Percentiles rank a stretch among this genome's conserved stretches.
phyloP scores from a whole-genome alignment of 2,329 filamentous ascomycete species.

The Ophiostoma sp. region DNA sequence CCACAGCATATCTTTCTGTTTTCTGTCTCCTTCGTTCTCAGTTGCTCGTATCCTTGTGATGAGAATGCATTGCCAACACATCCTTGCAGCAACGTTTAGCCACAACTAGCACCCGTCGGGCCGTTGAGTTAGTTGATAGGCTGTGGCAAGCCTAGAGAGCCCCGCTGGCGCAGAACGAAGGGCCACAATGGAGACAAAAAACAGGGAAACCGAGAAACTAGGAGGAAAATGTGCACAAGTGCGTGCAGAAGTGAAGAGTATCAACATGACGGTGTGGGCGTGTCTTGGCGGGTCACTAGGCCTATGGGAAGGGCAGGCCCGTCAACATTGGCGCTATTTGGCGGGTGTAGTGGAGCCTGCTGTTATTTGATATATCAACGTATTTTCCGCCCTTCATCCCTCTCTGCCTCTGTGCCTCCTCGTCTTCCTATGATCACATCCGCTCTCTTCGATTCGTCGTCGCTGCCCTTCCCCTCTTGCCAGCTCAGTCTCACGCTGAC shows the following conservation, averaged over 20 bases:
- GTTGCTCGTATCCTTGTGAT: no score
- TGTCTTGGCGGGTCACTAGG: constrained; percentile 1
- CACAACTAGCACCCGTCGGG: background rate
- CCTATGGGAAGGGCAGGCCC: constrained; percentile 21
- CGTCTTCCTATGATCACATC: background rate
- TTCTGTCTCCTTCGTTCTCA: background rate
- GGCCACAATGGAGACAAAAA: background rate
- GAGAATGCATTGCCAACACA: constrained; percentile 13
- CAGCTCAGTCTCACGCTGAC: constrained; percentile 15
- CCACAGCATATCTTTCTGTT: background rate
- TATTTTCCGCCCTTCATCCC: background rate
- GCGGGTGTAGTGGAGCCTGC: background rate
- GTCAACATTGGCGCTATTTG: constrained; percentile 10
- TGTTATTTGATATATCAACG: background rate
- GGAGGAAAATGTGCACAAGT: background rate
- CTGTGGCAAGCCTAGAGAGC: background rate
- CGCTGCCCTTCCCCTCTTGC: background rate
- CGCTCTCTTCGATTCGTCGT: background rate
- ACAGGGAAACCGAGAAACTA: background rate
- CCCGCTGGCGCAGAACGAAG: background rate
- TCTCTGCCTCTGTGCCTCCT: background rate
- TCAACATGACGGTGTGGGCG: background rate
- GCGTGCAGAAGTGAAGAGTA: background rate
- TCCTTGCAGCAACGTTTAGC: constrained; percentile 9
- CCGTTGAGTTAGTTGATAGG: background rate